A percentile compares a stretch with the other conserved stretches of the same genome.
These are phyloP conservation scores for Tylopilus felleus DNA, from an alignment of 768 basidiomycete genomes.

Conservation along the genomic window DNA sequence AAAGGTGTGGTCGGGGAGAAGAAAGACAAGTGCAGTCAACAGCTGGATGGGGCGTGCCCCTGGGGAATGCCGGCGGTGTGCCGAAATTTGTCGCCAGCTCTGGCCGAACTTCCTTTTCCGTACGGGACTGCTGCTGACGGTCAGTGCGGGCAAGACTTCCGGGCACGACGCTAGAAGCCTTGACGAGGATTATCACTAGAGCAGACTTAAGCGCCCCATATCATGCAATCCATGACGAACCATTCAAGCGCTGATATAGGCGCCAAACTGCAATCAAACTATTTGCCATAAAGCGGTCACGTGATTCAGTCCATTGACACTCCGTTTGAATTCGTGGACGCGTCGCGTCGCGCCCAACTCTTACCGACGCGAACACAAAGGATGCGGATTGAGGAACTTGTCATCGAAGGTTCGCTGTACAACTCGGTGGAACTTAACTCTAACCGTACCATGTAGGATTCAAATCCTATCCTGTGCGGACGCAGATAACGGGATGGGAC, in stretches of 20 bases:
- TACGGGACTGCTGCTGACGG: neutral
- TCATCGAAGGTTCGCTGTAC: constrained; percentile 69
- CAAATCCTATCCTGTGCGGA: constrained; percentile 96
- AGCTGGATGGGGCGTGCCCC: neutral
- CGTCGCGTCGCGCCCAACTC: constrained; percentile 31
- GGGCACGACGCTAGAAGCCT: neutral
- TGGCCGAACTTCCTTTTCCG: constrained; percentile 21
- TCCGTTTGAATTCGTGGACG: constrained; percentile 27
- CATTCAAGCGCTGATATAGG: constrained; percentile 14
- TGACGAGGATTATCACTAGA: too few species aligned
- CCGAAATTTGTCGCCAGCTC: constrained; percentile 13
- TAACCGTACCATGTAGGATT: constrained; percentile 56
- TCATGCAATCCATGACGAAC: neutral
- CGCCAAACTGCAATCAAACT: neutral
- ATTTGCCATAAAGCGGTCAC: constrained; percentile 9
- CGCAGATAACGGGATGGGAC: constrained; percentile 96
- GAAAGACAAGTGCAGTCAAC: neutral
- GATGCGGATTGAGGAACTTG: constrained; percentile 94
- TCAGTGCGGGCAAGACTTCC: neutral
- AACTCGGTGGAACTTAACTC: neutral
- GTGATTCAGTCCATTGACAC: constrained; percentile 15
- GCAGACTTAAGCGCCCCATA: neutral
- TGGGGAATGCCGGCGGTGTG: constrained; percentile 8
- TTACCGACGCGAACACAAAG: constrained; percentile 15
- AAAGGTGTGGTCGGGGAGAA: neutral